These are phyloP conservation scores for Rhodomyrtus psidioides DNA, from an alignment of 441 rosid genomes.

Conservation along the genomic window DNA sequence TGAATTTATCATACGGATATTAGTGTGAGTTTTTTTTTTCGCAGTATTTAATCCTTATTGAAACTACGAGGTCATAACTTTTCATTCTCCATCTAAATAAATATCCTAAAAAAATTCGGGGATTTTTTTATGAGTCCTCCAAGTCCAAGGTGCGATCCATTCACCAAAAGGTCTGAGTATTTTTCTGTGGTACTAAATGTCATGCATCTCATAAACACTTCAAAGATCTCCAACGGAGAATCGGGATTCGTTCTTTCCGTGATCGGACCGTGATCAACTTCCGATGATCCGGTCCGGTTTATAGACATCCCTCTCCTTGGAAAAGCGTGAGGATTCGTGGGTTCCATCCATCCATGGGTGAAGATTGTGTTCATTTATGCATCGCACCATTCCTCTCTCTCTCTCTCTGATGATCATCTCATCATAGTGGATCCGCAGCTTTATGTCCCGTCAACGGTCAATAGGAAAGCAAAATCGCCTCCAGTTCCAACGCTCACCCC, in stretches of 20 bases:
- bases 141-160: neutral
- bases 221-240: neutral
- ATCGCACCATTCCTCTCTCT: neutral
- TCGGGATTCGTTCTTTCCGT: neutral
- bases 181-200: neutral
- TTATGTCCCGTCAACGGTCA: neutral
- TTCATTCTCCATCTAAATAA: neutral
- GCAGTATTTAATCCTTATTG: too few relatives aligned
- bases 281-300: neutral
- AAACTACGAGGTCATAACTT: neutral
- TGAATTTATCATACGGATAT: too few relatives aligned
- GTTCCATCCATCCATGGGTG: neutral
- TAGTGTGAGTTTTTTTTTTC: too few relatives aligned
- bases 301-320: neutral
- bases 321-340: neutral
- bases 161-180: fast-evolving
- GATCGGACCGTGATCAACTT: neutral
- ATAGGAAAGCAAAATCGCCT: neutral
- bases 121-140: neutral
- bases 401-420: neutral
- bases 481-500: neutral
- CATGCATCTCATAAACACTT: neutral
- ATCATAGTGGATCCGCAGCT: neutral
- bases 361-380: neutral
- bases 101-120: too few relatives aligned